Base-by-base conservation (phyloP, 495 filamentous ascomycete genomes). In the Podospora sp. region DNA sequence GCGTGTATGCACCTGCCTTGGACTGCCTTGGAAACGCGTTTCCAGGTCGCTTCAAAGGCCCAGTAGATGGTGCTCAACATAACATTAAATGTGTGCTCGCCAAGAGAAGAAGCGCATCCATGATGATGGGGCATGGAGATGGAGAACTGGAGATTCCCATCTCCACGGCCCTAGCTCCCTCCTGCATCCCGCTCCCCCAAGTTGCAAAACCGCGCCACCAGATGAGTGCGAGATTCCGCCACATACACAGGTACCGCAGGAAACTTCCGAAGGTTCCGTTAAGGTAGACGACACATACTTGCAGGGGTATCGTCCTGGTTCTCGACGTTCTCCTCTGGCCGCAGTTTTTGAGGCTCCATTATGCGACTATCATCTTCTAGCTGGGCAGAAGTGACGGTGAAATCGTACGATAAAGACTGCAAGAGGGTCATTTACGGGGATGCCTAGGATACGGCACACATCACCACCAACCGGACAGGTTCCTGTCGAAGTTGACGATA, bases 381-480 rank as follows among this genome's bases (percentile, higher is more conserved):
- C n/a, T 27, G 26, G 26, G 16, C 11, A 9, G n/a, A 33, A 59
- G 57, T 59, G 57, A 59, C 33, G 57, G 26, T 21, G 29, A 21
- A 35, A 59, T 59, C 57, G 57, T 59, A 59, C 26, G 57, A 59
- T 36, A 18, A 21, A 33, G 26, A 59, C 33, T 16, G 20, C 57
- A 33, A 20, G 26, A 25, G 16, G 40, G 4, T 18, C 40, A n/a
- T 6, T 29, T 18, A 46, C 14, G 2, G 16, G 14, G 40, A 2
- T 46, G 40, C 40, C 40, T 46, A 18, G 40, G 40, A 14, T 18
- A 46, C 40, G 40, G 40, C 40, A 46, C 33, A 12, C 40, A 46
- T 46, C 40, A 46, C 40, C 40, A 18, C 40, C 40, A 46, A 46
- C 40, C 40, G 40, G 40, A 46, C 40, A 11, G 11, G 40, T 14